Base-by-base conservation (phyloP, 2,329 filamentous ascomycete genomes). In the Metarhizium sp. region DNA sequence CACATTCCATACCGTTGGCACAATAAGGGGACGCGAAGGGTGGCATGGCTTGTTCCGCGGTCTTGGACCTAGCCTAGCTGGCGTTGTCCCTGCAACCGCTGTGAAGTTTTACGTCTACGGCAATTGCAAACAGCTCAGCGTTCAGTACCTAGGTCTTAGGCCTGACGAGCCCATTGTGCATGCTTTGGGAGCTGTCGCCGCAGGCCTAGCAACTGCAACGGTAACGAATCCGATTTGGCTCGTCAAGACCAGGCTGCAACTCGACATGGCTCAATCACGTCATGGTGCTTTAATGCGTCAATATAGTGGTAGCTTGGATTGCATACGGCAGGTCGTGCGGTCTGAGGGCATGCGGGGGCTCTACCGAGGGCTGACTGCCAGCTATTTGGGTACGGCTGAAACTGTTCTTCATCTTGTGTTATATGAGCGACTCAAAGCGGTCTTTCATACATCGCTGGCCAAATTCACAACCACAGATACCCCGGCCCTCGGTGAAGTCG, bases 191-290 rank as follows among this genome's bases (percentile, higher is more conserved):
- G 80, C 84, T 20, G 86, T 85, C 0, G 81, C 82, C 0, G 74
- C 74, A 13, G 85, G 85, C 3, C 85, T 85, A 34, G 78, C 82
- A 5, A 88, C 86, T 0, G 81, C 82, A n/a, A 88, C 86, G 0
- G 81, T 81, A 18, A 88, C 86, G 30, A 88, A 88, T 67, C 86
- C 86, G 0, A 88, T 88, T 60, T 89, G 86, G 86, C 73, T 89
- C 25, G 80, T 88, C 54, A 89, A 89, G 72, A 89, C 86, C 34
- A 73, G 86, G 48, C 65, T 89, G 58, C 86, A 89, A 64, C 73
- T 88, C 25, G 85, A 89, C 69, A 76, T 25, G 75, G 2, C 57
- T 80, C 78, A 32, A 75, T 75, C 57, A 80, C 78, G 32, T 73
- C 75, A 55, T 45, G 68, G 73, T 56, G 18, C 34, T 20, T 20